A percentile compares a stretch with the other conserved stretches of the same genome.
These are phyloP conservation scores for Pyracantha coccinea DNA, from an alignment of 331 rosid genomes.

Conservation along the genomic window DNA sequence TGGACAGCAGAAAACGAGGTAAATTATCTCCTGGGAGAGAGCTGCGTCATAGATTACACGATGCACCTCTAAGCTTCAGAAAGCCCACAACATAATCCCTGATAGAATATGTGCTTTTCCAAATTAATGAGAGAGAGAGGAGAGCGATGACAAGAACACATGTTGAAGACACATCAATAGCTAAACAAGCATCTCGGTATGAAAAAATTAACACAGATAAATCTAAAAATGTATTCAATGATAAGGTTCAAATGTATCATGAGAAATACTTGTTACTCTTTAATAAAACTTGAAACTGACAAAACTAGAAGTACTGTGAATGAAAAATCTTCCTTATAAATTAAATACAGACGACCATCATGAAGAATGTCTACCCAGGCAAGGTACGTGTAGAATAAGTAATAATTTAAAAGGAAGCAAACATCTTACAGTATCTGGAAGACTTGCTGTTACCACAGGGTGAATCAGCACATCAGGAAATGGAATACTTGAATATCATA, in stretches of 20 bases:
- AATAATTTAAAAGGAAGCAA: not conserved
- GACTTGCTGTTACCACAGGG: conserved; percentile 60
- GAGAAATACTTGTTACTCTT: not conserved
- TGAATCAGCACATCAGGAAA: conserved; percentile 57
- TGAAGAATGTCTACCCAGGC: not conserved
- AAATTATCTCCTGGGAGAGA: conserved; percentile 37
- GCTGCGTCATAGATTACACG: conserved; percentile 56
- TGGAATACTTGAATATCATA: conserved; percentile 7
- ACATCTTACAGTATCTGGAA: conserved; percentile 57
- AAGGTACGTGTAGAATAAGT: not conserved
- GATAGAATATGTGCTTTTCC: conserved; percentile 45
- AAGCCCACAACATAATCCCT: conserved; percentile 42
- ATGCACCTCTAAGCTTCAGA: conserved; percentile 56
- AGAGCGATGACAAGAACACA: not conserved
- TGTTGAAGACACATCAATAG: not conserved
- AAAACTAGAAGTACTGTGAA: not conserved
- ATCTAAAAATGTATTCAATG: not conserved
- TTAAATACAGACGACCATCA: not conserved
- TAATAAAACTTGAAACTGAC: not conserved
- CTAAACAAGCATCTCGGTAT: no score
- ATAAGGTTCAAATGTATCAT: not conserved
- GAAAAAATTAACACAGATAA: no score
- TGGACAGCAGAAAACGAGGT: conserved; percentile 44
- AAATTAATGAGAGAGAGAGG: conserved; percentile 12
- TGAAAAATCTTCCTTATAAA: no score